A percentile compares a stretch with the other conserved stretches of the same genome.
Conservation (phyloP, 345 rosid species). For the Anacardium occidentale region DNA sequence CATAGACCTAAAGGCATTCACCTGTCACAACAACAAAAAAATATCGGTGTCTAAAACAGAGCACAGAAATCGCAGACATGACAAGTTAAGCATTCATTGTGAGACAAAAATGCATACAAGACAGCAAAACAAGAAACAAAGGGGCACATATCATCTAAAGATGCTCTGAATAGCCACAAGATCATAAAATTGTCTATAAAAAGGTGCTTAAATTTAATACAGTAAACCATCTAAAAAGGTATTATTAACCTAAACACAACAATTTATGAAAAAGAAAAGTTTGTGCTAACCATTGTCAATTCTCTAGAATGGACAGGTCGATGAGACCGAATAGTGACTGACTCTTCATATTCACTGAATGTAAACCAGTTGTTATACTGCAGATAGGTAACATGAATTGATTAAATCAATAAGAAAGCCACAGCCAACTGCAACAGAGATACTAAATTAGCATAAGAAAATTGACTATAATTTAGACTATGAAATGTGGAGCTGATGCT, state of each 20-base stretch:
- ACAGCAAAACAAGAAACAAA: background rate
- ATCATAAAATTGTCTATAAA: background rate
- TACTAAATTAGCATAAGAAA: background rate
- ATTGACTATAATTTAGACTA: background rate
- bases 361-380: slow-evolving; percentile 98
- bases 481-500: slow-evolving; percentile 26
- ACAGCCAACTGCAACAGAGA: background rate
- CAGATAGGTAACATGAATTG: slow-evolving; percentile 27
- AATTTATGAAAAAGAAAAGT: background rate
- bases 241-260: background rate
- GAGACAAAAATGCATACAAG: background rate
- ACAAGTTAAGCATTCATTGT: background rate
- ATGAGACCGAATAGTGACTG: slow-evolving; percentile 66
- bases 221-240: background rate
- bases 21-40: slow-evolving; percentile 48
- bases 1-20: slow-evolving; percentile 89
- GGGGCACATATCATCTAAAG: background rate
- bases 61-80: background rate
- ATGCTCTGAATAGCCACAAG: background rate
- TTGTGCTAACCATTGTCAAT: slow-evolving; percentile 69
- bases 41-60: background rate
- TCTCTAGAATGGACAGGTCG: slow-evolving; percentile 84
- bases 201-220: background rate
- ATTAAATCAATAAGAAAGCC: slow-evolving; percentile 12
- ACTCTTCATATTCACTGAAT: slow-evolving; percentile 91